These are phyloP conservation scores for Dothidotthia symphoricarpi DNA, from an alignment of 2,329 filamentous ascomycete species.

Conservation along the genomic window DNA sequence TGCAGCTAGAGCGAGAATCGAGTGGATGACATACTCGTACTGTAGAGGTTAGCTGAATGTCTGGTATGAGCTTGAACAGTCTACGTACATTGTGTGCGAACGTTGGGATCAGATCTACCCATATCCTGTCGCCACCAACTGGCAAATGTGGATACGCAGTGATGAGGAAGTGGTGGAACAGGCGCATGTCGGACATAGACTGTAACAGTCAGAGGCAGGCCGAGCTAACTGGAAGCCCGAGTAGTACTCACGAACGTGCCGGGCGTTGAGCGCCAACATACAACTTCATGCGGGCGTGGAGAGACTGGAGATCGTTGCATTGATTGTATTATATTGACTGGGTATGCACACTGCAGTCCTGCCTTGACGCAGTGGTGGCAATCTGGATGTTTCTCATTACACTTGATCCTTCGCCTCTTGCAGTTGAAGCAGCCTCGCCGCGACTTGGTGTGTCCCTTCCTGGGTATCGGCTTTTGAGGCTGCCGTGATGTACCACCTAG, in stretches of 20 bases:
- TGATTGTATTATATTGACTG: conserved; percentile 43
- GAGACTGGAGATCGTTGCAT: conserved; percentile 21
- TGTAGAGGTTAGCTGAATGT: conserved; percentile 29
- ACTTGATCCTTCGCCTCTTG: conserved; percentile 67
- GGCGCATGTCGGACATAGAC: conserved; percentile 60
- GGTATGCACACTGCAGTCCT: conserved; percentile 63
- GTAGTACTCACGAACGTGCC: conserved; percentile 33
- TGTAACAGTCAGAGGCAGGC: conserved; percentile 17
- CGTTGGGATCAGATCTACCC: conserved; percentile 66
- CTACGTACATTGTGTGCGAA: conserved; percentile 62
- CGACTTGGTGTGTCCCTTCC: conserved; percentile 65
- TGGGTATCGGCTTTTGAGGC: conserved; percentile 38
- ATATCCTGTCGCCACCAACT: conserved; percentile 63
- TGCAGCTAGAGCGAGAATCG: conserved; percentile 65
- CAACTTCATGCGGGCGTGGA: conserved; percentile 27
- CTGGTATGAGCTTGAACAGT: not conserved
- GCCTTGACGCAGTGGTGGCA: conserved; percentile 65
- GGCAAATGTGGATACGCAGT: conserved; percentile 64
- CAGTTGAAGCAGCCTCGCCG: conserved; percentile 66
- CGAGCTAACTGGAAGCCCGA: conserved; percentile 2
- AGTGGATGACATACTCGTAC: conserved; percentile 69
- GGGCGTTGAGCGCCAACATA: conserved; percentile 32
- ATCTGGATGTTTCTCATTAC: conserved; percentile 63
- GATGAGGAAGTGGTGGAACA: conserved; percentile 66
- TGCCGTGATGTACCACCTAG: conserved; percentile 20